phyloP scores from a whole-genome alignment of 306 rosid genomes.

The Datisca glomerata region DNA sequence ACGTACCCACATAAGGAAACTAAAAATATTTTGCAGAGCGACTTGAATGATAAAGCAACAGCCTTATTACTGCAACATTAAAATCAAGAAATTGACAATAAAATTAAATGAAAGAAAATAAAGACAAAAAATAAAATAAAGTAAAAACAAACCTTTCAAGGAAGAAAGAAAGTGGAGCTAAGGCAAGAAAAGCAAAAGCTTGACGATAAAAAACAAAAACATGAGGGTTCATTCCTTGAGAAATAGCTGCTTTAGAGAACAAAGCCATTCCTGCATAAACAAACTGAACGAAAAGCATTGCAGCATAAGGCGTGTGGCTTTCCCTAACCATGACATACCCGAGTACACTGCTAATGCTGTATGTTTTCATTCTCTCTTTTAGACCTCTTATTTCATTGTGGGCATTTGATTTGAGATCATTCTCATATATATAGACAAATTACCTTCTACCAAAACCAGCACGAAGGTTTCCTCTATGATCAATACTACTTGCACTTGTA shows the following conservation, averaged over 20 bases:
- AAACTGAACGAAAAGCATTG: slow-evolving; percentile 59
- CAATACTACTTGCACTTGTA: no score
- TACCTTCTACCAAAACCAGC: no score
- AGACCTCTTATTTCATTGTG: background rate
- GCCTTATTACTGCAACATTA: slow-evolving; percentile 41
- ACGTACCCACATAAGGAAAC: slow-evolving; percentile 71
- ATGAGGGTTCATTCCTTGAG: slow-evolving; percentile 79
- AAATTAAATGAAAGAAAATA: background rate
- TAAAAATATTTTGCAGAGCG: slow-evolving; percentile 59
- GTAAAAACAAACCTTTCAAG: slow-evolving; percentile 45
- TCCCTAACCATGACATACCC: slow-evolving; percentile 12
- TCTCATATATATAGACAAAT: no score
- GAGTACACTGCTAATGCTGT: slow-evolving; percentile 24
- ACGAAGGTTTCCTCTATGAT: no score
- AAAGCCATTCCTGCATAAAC: slow-evolving; percentile 88
- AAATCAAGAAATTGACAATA: background rate
- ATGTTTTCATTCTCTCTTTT: slow-evolving; percentile 7
- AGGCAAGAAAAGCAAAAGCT: slow-evolving; percentile 58
- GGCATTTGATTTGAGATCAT: no score
- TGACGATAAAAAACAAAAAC: slow-evolving; percentile 91
- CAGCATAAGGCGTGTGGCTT: slow-evolving; percentile 48
- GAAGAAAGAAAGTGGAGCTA: slow-evolving; percentile 70
- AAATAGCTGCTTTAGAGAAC: slow-evolving; percentile 78
- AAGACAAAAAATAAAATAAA: background rate
- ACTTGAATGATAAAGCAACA: slow-evolving; percentile 46